Conservation (phyloP, 2,329 filamentous ascomycete species). For the Pseudogymnoascus destructans region DNA sequence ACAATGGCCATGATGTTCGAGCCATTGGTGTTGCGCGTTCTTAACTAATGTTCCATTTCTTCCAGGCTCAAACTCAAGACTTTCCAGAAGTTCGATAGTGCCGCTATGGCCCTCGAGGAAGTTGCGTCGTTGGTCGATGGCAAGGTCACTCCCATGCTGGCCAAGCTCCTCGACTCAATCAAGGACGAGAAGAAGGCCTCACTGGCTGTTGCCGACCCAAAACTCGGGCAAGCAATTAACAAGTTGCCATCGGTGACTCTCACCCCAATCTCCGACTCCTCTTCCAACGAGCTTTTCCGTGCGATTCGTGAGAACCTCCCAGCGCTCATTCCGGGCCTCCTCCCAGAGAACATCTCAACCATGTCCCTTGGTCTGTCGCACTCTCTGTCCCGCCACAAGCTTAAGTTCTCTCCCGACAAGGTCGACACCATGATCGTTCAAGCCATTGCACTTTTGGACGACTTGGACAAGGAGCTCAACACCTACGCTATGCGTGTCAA, state of each 20-base stretch:
- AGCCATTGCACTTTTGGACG: conserved; percentile 84
- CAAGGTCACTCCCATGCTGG: conserved; percentile 82
- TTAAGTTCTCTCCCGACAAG: conserved; percentile 98
- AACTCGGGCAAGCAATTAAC: conserved; percentile 81
- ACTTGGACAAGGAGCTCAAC: conserved; percentile 97
- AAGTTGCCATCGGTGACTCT: conserved; percentile 83
- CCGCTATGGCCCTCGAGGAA: conserved; percentile 79
- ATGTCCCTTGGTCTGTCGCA: conserved; percentile 96
- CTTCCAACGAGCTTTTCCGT: conserved; percentile 80
- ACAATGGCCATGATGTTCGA: conserved; percentile 6
- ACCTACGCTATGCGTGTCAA: conserved; percentile 98
- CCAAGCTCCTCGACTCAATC: conserved; percentile 70
- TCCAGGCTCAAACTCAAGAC: conserved; percentile 83
- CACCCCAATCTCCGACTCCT: conserved; percentile 67
- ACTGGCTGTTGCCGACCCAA: conserved; percentile 84
- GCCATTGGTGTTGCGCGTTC: neutral
- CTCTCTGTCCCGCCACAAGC: conserved; percentile 90
- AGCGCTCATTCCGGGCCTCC: conserved; percentile 78
- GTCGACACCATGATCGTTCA: conserved; percentile 99
- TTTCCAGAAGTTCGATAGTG: conserved; percentile 95
- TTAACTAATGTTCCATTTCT: neutral
- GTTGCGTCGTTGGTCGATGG: conserved; percentile 79
- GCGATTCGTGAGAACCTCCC: conserved; percentile 84
- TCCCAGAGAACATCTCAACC: conserved; percentile 74
- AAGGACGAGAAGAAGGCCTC: conserved; percentile 98